Evolutionary conservation across 2,329 filamentous ascomycete species (phyloP), one percentile per base, ranked within the genome.

Genomic region (Ceratocystis cubensis): DNA sequence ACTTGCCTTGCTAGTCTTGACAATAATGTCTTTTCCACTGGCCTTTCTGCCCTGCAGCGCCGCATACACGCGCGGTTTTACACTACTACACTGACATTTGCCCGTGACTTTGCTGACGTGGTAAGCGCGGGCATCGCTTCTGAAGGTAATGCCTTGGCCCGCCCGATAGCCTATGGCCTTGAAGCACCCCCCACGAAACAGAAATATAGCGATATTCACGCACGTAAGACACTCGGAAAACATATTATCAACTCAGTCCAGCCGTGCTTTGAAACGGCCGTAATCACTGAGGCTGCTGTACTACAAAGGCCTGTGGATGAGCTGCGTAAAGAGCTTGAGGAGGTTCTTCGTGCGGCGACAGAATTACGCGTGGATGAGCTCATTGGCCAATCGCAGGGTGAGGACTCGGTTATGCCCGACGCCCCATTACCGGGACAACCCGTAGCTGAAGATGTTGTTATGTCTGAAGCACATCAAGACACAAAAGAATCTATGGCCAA

Each of bases 181-280:
- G 82, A 74, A 78, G 80, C 64, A 74, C 88, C 72, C 70, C 79
- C 71, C 71, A 77, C 70, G 69, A 85, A 78, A 75, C 78, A 75
- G 72, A 80, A 74, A 72, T 85, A 77, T 75, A 78, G 76, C 68
- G 91, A 96, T 71, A 84, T 91, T 68, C 88, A 89, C 67, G 89
- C 96, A 71, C 85, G 88, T 69, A 88, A 89, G 72, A 88, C 88
- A 71, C 78, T 96, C n/a, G 91, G 89, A 28, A 96, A 95, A 75
- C 85, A 91, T 30, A 96, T 96, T 69, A 82, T 96, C 70, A 95
- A 91, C 74, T 84, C 86, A 0, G 82, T 96, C 41, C 89, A 95
- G 73, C 85, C 88, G 15, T 81, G 85, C 57, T 79, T 96, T 2
- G 88, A 96, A 74, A 81, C 84, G 65, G 91, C 91, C 0, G 77